A percentile compares a stretch with the other conserved stretches of the same genome.
These are phyloP conservation scores for Pyrenula massariospora DNA, from an alignment of 495 filamentous ascomycete species.

Conservation along the genomic window DNA sequence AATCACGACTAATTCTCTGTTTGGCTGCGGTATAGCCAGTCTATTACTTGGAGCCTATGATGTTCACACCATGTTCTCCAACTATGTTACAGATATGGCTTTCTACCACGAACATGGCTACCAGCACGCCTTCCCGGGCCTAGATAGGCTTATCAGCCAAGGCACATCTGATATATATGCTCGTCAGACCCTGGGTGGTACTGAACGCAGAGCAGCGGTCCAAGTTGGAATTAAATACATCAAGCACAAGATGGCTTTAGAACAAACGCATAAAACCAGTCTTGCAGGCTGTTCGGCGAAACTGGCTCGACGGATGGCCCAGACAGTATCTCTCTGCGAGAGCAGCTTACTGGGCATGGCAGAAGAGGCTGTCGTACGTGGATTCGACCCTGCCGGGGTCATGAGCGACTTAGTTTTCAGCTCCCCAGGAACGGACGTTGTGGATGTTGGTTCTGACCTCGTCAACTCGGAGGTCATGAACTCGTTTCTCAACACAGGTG, in stretches of 20 bases:
- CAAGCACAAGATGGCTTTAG: conserved; percentile 13
- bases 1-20: conserved; percentile 16
- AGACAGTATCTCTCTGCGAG: conserved; percentile 14
- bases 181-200: conserved; percentile 9
- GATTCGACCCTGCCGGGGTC: conserved; percentile 15
- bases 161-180: conserved; percentile 10
- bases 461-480: conserved; percentile 21
- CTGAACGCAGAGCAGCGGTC: conserved; percentile 11
- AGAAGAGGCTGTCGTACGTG: conserved; percentile 16
- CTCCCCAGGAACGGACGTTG: conserved; percentile 18
- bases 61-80: conserved; percentile 13
- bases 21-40: conserved; percentile 13
- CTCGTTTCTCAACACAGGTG: conserved; percentile 17
- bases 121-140: conserved; percentile 15
- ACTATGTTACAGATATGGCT: conserved; percentile 17
- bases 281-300: conserved; percentile 9
- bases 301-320: conserved; percentile 11
- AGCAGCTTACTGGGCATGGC: conserved; percentile 21
- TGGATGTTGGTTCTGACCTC: conserved; percentile 21
- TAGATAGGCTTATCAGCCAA: conserved; percentile 11
- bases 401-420: conserved; percentile 17
- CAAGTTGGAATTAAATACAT: conserved; percentile 14
- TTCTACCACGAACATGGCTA: conserved; percentile 23
- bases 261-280: conserved; percentile 9
- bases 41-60: conserved; percentile 17